A percentile compares a stretch with the other conserved stretches of the same genome.
phyloP scores from a whole-genome alignment of 352 stramenopile species.

The Pythium folliculosum region DNA sequence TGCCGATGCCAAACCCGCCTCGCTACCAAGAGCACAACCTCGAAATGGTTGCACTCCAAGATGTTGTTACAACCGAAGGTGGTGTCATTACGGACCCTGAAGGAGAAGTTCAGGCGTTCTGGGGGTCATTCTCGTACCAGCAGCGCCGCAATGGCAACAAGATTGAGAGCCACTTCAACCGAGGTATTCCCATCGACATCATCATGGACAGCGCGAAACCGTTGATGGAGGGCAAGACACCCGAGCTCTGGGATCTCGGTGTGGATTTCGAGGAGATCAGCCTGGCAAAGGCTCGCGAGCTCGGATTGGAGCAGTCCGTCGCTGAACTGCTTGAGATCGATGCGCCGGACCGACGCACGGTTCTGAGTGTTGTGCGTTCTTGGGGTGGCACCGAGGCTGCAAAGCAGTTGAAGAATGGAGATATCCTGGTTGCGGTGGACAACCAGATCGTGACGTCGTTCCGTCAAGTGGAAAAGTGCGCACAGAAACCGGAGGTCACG shows the following conservation, averaged over 20 bases:
- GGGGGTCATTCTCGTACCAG: constrained; percentile 88
- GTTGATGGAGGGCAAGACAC: constrained; percentile 68
- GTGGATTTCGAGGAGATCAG: constrained; percentile 89
- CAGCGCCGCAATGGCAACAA: constrained; percentile 72
- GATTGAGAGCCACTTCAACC: constrained; percentile 87
- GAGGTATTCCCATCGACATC: constrained; percentile 84
- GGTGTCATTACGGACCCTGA: constrained; percentile 75
- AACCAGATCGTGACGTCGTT: constrained; percentile 86
- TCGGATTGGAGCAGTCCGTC: constrained; percentile 81
- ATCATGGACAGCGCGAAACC: constrained; percentile 86
- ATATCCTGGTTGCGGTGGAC: constrained; percentile 87
- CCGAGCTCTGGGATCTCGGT: constrained; percentile 79
- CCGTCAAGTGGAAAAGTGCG: constrained; percentile 78
- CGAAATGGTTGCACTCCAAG: constrained; percentile 85
- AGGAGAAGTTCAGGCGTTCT: constrained; percentile 81
- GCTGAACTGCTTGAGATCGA: constrained; percentile 78
- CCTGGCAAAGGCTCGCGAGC: constrained; percentile 85
- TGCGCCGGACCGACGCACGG: constrained; percentile 65
- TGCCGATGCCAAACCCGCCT: constrained; percentile 80
- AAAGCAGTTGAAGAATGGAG: constrained; percentile 74
- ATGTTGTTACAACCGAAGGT: constrained; percentile 80
- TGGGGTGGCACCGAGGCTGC: constrained; percentile 77
- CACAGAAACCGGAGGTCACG: constrained; percentile 75
- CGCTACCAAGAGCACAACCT: constrained; percentile 89
- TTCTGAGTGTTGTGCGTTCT: constrained; percentile 75